Percentiles rank a stretch among this genome's conserved stretches.
Conservation (phyloP, 2,329 filamentous ascomycete genomes). For the Xylariaceae sp. region DNA sequence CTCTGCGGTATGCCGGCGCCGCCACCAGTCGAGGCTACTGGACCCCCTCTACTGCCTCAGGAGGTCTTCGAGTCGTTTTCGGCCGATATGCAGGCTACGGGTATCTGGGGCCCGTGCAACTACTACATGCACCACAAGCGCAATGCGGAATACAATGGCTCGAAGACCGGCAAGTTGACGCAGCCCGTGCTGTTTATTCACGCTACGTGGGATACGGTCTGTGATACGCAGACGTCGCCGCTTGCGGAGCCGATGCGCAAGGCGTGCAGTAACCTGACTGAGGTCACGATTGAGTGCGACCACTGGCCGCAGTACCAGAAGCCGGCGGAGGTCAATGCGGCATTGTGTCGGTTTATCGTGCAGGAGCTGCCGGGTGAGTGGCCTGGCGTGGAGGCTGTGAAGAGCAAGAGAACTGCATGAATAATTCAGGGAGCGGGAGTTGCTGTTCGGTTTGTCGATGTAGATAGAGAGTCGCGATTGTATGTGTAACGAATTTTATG, state of each 20-base stretch:
- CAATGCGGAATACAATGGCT: slow-evolving; percentile 37
- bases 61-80: slow-evolving; percentile 23
- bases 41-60: slow-evolving; percentile 6
- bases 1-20: slow-evolving; percentile 10
- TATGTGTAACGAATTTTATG: too few species aligned
- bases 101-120: slow-evolving; percentile 29
- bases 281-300: slow-evolving; percentile 31
- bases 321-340: slow-evolving; percentile 24
- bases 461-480: not conserved
- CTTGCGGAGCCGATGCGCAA: slow-evolving; percentile 34
- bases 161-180: slow-evolving; percentile 26
- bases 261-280: slow-evolving; percentile 36
- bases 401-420: slow-evolving; percentile 13
- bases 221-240: slow-evolving; percentile 33
- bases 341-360: slow-evolving; percentile 21
- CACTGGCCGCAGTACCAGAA: slow-evolving; percentile 36
- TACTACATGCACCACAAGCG: slow-evolving; percentile 40
- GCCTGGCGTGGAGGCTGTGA: slow-evolving; percentile 20
- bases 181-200: slow-evolving; percentile 32
- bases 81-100: slow-evolving; percentile 36
- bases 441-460: not conserved
- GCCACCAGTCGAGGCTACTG: slow-evolving; percentile 5
- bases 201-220: slow-evolving; percentile 36
- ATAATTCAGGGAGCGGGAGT: not conserved
- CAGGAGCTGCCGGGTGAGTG: slow-evolving; percentile 21